Evolutionary conservation across 805 yeast species (phyloP), one percentile per base, ranked within the genome.

Genomic region (Barnettozyma pratensis): DNA sequence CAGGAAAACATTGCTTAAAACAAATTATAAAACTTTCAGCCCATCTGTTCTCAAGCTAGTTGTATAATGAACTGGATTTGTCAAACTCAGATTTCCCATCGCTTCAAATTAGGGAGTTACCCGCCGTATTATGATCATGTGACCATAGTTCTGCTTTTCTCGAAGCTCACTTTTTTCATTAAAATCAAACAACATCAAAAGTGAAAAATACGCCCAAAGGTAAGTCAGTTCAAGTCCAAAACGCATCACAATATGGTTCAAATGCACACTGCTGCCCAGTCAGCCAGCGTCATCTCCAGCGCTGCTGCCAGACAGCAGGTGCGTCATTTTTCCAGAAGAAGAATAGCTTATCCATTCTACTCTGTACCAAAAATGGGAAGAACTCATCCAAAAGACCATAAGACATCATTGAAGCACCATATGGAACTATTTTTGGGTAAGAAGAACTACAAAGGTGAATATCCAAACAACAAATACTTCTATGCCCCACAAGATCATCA

Each of bases 381-480:
- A 58, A 65, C 64, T 54, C 70, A 64, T 58, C 71, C 71, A 50
- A 66, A 68, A 51, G 59, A 59, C 43, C 74, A 71, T 52, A 75
- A 72, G 45, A 75, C 86, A 7, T 78, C 76, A 50, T 73, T 85
- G 62, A 79, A 78, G 58, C 74, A 79, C 63, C 80, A 81, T 37
- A 71, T 89, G 77, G 79, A 80, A 55, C 79, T 76, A 54, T 90
- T 88, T 69, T 70, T 90, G 48, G 97, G 97, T 3, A 92, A 92
- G 37, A 79, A 75, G 64, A 89, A 88, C 67, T 80, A 80, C 68
- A 83, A 85, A 65, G 96, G 96, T 19, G 89, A 87, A 55, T 87
- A 87, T 65, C 74, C 75, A 53, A 68, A 80, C 62, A 91, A 89
- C 74, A 87, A 84, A 63, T 85, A 87, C 66, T 81, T 76, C 58